Base-by-base conservation (phyloP, 331 rosid genomes). In the Quercus phellos region DNA sequence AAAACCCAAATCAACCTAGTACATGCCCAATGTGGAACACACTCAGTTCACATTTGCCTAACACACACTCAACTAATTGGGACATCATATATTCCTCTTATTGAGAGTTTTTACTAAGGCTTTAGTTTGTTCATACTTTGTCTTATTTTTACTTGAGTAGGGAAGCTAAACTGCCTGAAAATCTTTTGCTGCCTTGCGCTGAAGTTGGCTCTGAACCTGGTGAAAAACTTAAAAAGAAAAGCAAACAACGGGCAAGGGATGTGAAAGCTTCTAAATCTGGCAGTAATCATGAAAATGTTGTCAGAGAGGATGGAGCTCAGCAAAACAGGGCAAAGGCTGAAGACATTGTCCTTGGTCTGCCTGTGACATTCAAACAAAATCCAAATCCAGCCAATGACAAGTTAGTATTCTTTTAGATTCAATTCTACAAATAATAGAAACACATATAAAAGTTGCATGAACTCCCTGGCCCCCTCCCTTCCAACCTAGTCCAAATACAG, bases 141-240 rank as follows among this genome's bases (percentile, higher is more conserved):
- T 55, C 42, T 27, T 73, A 74, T 83, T 38, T 66, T 30, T 27
- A 11, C 64, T 59, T 75, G 59, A 70, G 72, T 84, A 84, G 88
- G 80, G 82, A 79, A 55, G 83, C 56, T 70, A 74, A 83, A 77
- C 80, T 79, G 72, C 74, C 67, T 51, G 81, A 75, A 63, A 61
- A 73, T 66, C 60, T 76, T 22, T 81, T 76, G 46, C 59, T 75
- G 64, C 86, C 87, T 76, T 74, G 78, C 18, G 13, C 77, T 54
- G 86, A 78, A 56, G 79, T 19, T 30, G 80, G 55, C 29, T 70
- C 26, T 17, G 75, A 74, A 82, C 56, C 34, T 51, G 61, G 70
- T 75, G 82, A 80, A 78, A 78, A 71, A 51, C 85, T 79, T 60
- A 87, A 87, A 70, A 87, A 72, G 84, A 85, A 75, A 66, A 77